Evolutionary conservation across 2,329 filamentous ascomycete species (phyloP), one percentile per base, ranked within the genome.

Genomic region (Polychaeton citri): DNA sequence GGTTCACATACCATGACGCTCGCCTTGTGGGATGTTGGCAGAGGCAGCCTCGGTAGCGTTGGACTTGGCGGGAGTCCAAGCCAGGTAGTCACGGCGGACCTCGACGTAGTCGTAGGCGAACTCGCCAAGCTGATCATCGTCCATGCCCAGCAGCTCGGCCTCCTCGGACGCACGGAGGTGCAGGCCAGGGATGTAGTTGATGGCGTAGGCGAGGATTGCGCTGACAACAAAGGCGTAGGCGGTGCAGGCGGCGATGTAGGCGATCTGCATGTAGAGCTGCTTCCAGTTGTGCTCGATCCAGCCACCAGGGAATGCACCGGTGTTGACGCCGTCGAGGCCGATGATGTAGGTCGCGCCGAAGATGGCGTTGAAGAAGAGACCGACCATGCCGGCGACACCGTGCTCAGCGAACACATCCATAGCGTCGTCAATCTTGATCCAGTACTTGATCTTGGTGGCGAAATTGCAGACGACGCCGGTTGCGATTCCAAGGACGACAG

Each of bases 351-450:
- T 69, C 19, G 74, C 74, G 21, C 69, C 78, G 60, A 85, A 83
- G 50, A 85, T 66, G 32, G 65, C 79, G 63, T 83, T 84, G 68
- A 83, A 81, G 52, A 84, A 43, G 24, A 92, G 81, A 34, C 85
- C 85, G 39, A 80, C 69, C 45, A 90, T 83, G 46, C 85, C 85
- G 33, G 85, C 84, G 44, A 92, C 65, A 52, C 74, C 84, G 72
- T 93, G 85, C 61, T 90, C 83, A 47, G 85, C 85, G 61, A 93
- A 90, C 51, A 93, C 78, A 65, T 93, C 85, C 61, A 93, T 81
- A 5, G 81, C 79, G 55, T 93, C 85, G 50, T 93, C 85, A 38
- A 92, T 77, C 43, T 76, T 76, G 52, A 92, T 68, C 74, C 74
- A 78, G 63, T 75, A 79, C 62, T 79, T 79, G 59, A 79, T 72